These are phyloP conservation scores for Lentinula guzmanii DNA, from an alignment of 768 basidiomycete species.

Conservation along the genomic window DNA sequence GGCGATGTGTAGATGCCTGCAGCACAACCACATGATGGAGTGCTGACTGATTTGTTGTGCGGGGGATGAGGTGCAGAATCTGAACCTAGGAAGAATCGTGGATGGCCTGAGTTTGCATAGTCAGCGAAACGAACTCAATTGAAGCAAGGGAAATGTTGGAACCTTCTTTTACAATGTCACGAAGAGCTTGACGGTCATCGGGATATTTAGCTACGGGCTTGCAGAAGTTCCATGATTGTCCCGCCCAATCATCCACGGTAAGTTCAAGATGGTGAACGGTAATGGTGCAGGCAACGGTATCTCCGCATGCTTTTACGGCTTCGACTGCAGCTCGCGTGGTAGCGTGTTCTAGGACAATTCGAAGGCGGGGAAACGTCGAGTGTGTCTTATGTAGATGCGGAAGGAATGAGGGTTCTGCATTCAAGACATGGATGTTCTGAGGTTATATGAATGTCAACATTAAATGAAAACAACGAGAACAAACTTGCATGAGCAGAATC, in stretches of 20 bases:
- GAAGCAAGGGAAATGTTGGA: constrained; percentile 6
- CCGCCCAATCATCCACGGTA: constrained; percentile 95
- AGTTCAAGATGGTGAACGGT: constrained; percentile 94
- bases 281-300: constrained; percentile 92
- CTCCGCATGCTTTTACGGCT: constrained; percentile 68
- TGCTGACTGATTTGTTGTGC: constrained; percentile 59
- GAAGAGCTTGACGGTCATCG: constrained; percentile 79
- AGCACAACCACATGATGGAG: constrained; percentile 72
- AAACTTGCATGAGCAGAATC: constrained; percentile 51
- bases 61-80: constrained; percentile 93
- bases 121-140: not conserved
- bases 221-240: constrained; percentile 93
- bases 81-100: constrained; percentile 94
- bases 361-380: constrained; percentile 75
- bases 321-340: constrained; percentile 91
- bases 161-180: constrained; percentile 75
- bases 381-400: constrained; percentile 84
- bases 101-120: constrained; percentile 56
- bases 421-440: constrained; percentile 87
- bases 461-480: constrained; percentile 4
- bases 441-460: not conserved
- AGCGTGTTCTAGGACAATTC: constrained; percentile 96
- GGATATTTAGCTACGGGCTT: constrained; percentile 98
- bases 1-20: constrained; percentile 96
- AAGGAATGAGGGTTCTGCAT: constrained; percentile 87